Conservation (phyloP, 2,329 filamentous ascomycete genomes). For the Pseudocercospora musae region DNA sequence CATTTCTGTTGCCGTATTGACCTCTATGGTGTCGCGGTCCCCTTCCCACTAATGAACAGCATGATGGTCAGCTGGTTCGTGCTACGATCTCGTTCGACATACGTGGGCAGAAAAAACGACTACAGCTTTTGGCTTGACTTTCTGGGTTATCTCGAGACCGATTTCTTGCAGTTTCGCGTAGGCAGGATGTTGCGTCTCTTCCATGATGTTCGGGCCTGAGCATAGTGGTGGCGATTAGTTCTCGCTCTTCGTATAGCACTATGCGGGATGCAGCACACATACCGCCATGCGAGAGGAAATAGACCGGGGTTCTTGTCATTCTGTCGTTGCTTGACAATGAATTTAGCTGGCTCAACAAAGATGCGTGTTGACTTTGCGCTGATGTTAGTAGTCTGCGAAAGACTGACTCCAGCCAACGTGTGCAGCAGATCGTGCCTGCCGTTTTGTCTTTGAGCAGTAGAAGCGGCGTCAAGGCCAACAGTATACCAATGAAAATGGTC, state of each 20-base stretch:
- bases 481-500: background rate
- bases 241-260: background rate
- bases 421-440: background rate
- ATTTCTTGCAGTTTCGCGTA: constrained; percentile 63
- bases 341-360: background rate
- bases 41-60: constrained; percentile 56
- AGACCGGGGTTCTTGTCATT: constrained; percentile 45
- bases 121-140: constrained; percentile 67
- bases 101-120: constrained; percentile 71
- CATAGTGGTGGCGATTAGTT: constrained; percentile 40
- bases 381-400: background rate
- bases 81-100: background rate
- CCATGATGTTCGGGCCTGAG: constrained; percentile 59
- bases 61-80: background rate
- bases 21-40: constrained; percentile 53
- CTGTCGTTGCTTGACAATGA: background rate
- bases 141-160: constrained; percentile 66
- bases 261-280: background rate
- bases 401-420: background rate
- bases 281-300: constrained; percentile 47
- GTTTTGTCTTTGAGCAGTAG: background rate
- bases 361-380: background rate
- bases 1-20: constrained; percentile 63
- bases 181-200: constrained; percentile 64
- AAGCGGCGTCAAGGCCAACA: background rate